These are phyloP conservation scores for Suhomyces wounanorum DNA, from an alignment of 1,139 yeast species.

Conservation along the genomic window DNA sequence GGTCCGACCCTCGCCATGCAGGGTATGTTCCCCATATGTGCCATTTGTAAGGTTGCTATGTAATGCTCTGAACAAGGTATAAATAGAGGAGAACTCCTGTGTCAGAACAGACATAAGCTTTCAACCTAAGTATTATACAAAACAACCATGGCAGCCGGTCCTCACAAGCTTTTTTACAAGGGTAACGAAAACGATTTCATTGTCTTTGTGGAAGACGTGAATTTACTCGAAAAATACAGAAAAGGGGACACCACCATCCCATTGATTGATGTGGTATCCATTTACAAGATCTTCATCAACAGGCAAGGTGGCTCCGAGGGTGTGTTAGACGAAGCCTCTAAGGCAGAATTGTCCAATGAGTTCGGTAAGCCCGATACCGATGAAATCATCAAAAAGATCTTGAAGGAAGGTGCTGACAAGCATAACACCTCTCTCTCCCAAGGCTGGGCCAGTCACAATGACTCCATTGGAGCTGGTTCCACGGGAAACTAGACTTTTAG, in stretches of 20 bases:
- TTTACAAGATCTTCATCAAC: constrained; percentile 62
- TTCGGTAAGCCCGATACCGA: constrained; percentile 58
- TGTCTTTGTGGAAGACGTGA: constrained; percentile 60
- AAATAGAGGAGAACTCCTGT: constrained; percentile 1
- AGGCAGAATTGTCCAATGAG: constrained; percentile 60
- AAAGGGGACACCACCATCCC: constrained; percentile 58
- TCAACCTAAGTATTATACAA: neutral
- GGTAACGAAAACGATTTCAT: constrained; percentile 66
- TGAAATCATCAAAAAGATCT: constrained; percentile 54
- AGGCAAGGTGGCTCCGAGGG: constrained; percentile 74
- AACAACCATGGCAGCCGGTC: constrained; percentile 13
- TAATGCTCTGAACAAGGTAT: constrained; percentile 1
- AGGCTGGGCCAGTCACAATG: constrained; percentile 30
- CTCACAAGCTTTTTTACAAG: constrained; percentile 59
- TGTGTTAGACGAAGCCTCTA: constrained; percentile 71
- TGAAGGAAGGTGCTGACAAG: constrained; percentile 56
- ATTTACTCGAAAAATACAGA: constrained; percentile 49
- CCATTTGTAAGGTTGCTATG: constrained; percentile 9
- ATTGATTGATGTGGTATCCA: constrained; percentile 63
- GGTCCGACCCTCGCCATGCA: neutral
- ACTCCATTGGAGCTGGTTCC: constrained; percentile 39
- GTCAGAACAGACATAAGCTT: neutral
- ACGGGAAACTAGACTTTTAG: constrained; percentile 25
- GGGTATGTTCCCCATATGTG: neutral
- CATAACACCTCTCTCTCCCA: constrained; percentile 18